Evolutionary conservation across 2,329 filamentous ascomycete genomes (phyloP).

Genomic region (Cordyceps javanica): DNA sequence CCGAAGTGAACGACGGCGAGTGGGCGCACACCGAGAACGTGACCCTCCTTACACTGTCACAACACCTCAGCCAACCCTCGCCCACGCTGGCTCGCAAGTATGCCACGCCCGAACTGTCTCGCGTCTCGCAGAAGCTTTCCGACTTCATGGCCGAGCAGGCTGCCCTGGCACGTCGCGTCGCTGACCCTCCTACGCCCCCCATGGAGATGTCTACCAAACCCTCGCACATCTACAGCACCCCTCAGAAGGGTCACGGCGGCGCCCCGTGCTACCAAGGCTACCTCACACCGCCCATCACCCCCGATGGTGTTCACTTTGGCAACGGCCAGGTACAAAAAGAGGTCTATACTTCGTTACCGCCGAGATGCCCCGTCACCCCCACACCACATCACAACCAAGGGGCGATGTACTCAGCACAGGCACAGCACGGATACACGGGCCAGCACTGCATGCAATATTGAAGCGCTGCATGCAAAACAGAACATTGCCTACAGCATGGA

Average conservation of each 20-base stretch:
- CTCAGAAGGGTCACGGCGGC: slow-evolving; percentile 66
- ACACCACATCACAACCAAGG: slow-evolving; percentile 44
- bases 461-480: not conserved
- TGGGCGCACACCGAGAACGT: slow-evolving; percentile 70
- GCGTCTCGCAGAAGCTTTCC: slow-evolving; percentile 48
- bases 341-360: slow-evolving; percentile 36
- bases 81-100: slow-evolving; percentile 55
- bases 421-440: slow-evolving; percentile 34
- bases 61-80: slow-evolving; percentile 54
- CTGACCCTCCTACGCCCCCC: slow-evolving; percentile 55
- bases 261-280: slow-evolving; percentile 65
- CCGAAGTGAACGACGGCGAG: slow-evolving; percentile 67
- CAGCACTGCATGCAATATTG: slow-evolving; percentile 37
- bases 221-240: slow-evolving; percentile 66
- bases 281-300: slow-evolving; percentile 80
- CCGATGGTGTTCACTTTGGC: slow-evolving; percentile 54
- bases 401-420: slow-evolving; percentile 26
- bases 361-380: slow-evolving; percentile 57
- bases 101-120: slow-evolving; percentile 45
- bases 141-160: slow-evolving; percentile 56
- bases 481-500: not conserved
- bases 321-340: slow-evolving; percentile 37
- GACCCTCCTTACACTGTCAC: slow-evolving; percentile 54
- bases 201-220: slow-evolving; percentile 43
- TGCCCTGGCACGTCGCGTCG: slow-evolving; percentile 43